Percentiles rank a stretch among this genome's conserved stretches.
Conservation (phyloP, 2,329 filamentous ascomycete species). For the Ilyonectria sp. region DNA sequence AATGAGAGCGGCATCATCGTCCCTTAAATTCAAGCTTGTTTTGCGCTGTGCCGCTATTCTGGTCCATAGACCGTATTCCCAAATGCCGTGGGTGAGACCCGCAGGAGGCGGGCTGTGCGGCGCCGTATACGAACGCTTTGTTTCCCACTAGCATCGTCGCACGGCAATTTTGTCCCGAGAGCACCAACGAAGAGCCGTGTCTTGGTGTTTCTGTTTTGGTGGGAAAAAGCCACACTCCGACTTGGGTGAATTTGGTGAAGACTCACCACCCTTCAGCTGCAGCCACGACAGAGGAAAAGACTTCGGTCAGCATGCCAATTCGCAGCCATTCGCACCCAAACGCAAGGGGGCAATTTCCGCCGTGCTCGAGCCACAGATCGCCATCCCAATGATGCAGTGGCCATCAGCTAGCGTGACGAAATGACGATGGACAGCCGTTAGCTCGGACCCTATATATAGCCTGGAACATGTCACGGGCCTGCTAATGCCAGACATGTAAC, state of each 20-base stretch:
- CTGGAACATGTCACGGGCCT: not conserved
- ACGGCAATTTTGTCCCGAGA: not conserved
- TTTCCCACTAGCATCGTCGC: not conserved
- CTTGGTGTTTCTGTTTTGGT: not conserved
- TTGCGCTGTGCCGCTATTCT: not conserved
- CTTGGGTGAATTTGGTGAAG: too few relatives aligned
- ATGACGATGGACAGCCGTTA: conserved; percentile 6
- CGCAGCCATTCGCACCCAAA: too few relatives aligned
- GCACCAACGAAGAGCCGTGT: not conserved
- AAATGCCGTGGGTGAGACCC: not conserved
- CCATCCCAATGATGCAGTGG: not conserved
- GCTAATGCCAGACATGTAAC: not conserved
- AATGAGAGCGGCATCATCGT: not conserved
- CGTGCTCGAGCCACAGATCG: too few relatives aligned
- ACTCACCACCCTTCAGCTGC: too few relatives aligned
- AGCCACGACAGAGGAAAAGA: too few relatives aligned
- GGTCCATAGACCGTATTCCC: not conserved
- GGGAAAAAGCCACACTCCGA: not conserved
- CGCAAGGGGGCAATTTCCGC: too few relatives aligned
- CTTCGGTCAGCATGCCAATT: too few relatives aligned
- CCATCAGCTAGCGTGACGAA: not conserved
- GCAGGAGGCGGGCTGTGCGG: conserved; percentile 1
- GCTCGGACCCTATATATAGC: conserved; percentile 4
- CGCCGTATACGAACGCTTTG: conserved; percentile 2
- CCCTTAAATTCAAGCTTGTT: not conserved